Conservation (phyloP, 2,329 filamentous ascomycete genomes). For the Fusarium praegraminearum region DNA sequence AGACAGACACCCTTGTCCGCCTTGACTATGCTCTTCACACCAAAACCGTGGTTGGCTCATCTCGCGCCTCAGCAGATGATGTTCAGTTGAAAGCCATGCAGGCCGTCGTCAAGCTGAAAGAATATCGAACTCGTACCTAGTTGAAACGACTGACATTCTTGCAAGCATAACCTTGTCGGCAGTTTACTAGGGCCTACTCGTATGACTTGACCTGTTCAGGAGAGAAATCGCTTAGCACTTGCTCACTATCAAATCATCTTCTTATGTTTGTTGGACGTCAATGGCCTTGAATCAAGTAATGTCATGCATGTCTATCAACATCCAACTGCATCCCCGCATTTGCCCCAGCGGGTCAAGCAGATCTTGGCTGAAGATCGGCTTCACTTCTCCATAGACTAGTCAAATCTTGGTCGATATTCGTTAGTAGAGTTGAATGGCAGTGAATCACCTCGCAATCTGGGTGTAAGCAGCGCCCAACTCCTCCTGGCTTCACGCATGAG, state of each 20-base stretch:
- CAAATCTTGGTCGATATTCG: not conserved
- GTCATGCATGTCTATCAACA: not conserved
- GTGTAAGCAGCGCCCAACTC: constrained; percentile 5
- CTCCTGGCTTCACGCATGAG: constrained; percentile 2
- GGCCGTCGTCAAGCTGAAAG: not conserved
- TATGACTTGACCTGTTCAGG: not conserved
- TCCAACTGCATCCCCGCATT: constrained; percentile 17
- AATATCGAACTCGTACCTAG: not conserved
- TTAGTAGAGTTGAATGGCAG: not conserved
- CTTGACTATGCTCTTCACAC: constrained; percentile 43
- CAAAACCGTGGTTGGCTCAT: constrained; percentile 36
- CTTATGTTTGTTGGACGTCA: constrained; percentile 4
- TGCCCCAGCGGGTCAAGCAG: constrained; percentile 19
- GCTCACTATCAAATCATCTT: constrained; percentile 8
- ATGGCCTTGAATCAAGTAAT: not conserved
- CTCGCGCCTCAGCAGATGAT: constrained; percentile 8
- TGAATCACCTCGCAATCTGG: not conserved
- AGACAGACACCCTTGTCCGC: constrained; percentile 42
- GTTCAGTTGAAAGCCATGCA: not conserved
- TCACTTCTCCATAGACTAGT: constrained; percentile 10
- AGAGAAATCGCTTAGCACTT: constrained; percentile 1
- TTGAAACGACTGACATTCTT: not conserved
- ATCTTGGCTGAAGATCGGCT: constrained; percentile 30
- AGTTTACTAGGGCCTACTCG: not conserved
- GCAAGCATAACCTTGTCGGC: not conserved